Evolutionary conservation across 768 basidiomycete species (phyloP).

Genomic region (Lactifluus subvellereus): DNA sequence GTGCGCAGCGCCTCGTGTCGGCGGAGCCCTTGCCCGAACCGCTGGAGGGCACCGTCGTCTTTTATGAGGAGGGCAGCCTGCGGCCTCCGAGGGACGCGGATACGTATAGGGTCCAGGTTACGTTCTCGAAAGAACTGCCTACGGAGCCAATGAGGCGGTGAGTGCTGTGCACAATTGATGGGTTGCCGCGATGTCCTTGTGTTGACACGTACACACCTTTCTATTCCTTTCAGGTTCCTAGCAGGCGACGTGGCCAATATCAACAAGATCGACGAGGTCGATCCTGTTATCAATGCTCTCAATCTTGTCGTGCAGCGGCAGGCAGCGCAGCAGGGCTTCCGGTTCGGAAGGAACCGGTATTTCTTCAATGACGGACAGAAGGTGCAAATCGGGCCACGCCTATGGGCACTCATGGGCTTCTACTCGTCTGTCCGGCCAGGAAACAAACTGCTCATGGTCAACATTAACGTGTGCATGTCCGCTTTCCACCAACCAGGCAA

Average conservation of each 20-base stretch:
- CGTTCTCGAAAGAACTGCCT: slow-evolving; percentile 31
- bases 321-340: slow-evolving; percentile 49
- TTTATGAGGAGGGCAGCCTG: slow-evolving; percentile 38
- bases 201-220: too few species aligned
- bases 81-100: slow-evolving; percentile 34
- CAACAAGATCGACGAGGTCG: slow-evolving; percentile 42
- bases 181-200: too few species aligned
- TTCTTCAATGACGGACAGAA: slow-evolving; percentile 43
- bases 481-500: slow-evolving; percentile 56
- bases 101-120: slow-evolving; percentile 38
- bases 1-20: slow-evolving; percentile 39
- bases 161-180: slow-evolving; percentile 18
- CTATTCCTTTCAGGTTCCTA: slow-evolving; percentile 41
- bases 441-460: slow-evolving; percentile 46
- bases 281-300: slow-evolving; percentile 55
- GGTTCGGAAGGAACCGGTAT: slow-evolving; percentile 60
- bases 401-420: slow-evolving; percentile 45
- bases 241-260: slow-evolving; percentile 49
- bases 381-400: slow-evolving; percentile 33
- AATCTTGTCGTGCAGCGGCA: slow-evolving; percentile 58
- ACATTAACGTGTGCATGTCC: slow-evolving; percentile 49
- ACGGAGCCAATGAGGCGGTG: slow-evolving; percentile 32
- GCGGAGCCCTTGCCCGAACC: slow-evolving; percentile 35
- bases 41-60: slow-evolving; percentile 32
- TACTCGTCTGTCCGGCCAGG: slow-evolving; percentile 47